These are phyloP conservation scores for Apiospora arundinis DNA, from an alignment of 2,329 filamentous ascomycete genomes.

Conservation along the genomic window DNA sequence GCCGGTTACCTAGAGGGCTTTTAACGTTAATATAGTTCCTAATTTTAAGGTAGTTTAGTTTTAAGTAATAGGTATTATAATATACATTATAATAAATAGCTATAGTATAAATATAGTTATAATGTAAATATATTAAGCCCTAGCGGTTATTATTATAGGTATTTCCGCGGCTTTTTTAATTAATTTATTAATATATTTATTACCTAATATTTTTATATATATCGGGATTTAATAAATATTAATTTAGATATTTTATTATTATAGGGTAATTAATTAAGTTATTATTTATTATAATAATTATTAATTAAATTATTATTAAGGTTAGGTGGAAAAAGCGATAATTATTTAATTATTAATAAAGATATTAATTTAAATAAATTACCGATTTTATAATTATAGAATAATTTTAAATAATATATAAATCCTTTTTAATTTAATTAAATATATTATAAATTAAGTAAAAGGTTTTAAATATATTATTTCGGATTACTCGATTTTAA, in stretches of 20 bases:
- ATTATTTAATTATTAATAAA: not conserved
- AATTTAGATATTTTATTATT: too few species aligned
- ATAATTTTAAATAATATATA: not conserved
- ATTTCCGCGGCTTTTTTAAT: not conserved
- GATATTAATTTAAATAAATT: not conserved
- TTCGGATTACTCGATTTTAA: not conserved
- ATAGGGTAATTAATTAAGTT: too few species aligned
- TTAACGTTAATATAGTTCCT: too few species aligned
- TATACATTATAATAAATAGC: not conserved
- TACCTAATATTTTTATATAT: not conserved
- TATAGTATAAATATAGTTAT: not conserved
- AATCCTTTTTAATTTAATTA: not conserved
- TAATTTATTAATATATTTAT: not conserved
- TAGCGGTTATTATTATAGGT: not conserved
- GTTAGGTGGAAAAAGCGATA: constrained; percentile 1
- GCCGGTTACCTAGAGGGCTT: too few species aligned
- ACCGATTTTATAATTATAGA: not conserved
- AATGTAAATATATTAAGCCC: too few species aligned
- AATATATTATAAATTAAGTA: not conserved
- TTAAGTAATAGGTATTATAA: not conserved
- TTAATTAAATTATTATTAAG: not conserved
- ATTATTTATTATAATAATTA: too few species aligned
- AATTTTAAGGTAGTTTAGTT: too few species aligned
- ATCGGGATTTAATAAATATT: not conserved
- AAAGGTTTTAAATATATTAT: not conserved